A percentile compares a stretch with the other conserved stretches of the same genome.
Conservation (phyloP, 306 rosid species). For the Medicago arabica region DNA sequence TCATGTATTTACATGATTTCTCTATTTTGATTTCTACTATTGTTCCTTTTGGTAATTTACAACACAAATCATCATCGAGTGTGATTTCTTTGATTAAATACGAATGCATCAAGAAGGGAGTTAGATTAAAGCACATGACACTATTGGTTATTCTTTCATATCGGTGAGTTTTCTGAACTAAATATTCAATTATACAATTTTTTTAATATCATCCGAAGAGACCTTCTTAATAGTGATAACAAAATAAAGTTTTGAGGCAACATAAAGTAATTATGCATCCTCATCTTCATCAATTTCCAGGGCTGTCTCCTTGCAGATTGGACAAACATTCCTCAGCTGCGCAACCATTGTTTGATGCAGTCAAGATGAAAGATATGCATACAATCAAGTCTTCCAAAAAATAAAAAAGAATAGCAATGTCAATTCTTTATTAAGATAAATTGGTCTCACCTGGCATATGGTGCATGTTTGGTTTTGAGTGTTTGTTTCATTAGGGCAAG, state of each 20-base stretch:
- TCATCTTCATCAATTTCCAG: neutral
- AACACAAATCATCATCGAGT: neutral
- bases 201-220: neutral
- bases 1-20: no score
- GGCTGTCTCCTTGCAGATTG: conserved; percentile 40
- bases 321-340: conserved; percentile 44
- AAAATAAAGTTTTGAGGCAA: neutral
- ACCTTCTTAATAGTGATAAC: neutral
- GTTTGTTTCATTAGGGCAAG: no score
- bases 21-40: neutral
- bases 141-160: neutral
- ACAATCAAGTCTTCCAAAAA: no score
- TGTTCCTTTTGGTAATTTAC: neutral
- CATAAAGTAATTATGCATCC: neutral
- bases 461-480: no score
- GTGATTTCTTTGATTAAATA: neutral
- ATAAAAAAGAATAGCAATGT: no score
- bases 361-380: conserved; percentile 43
- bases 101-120: neutral
- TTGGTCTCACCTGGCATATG: no score
- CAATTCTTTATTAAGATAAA: no score
- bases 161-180: no score
- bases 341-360: conserved; percentile 50
- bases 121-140: no score
- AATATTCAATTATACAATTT: no score